Conservation (phyloP, 1,284 basidiomycete species). For the Ustanciosporium gigantosporum region DNA sequence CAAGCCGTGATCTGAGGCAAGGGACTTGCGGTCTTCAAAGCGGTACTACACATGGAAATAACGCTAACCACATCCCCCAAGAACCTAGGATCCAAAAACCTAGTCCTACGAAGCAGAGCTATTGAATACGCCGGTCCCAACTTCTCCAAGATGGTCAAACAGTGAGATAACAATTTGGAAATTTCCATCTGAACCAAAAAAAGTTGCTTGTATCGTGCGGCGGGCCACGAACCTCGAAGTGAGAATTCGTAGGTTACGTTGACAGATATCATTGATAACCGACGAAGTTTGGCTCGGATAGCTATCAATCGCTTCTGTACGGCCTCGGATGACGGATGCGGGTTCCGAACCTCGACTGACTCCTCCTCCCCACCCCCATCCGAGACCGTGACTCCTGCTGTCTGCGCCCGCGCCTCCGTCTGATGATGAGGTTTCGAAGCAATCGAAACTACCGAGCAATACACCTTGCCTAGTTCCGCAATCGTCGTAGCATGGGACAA, state of each 20-base stretch:
- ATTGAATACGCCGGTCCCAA: slow-evolving; percentile 52
- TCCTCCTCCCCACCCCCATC: slow-evolving; percentile 1
- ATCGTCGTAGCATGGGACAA: slow-evolving; percentile 62
- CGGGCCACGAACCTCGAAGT: slow-evolving; percentile 55
- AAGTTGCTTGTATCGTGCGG: slow-evolving; percentile 46
- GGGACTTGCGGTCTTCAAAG: slow-evolving; percentile 74
- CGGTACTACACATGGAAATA: slow-evolving; percentile 63
- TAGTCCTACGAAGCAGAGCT: slow-evolving; percentile 75
- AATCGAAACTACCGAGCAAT: slow-evolving; percentile 62
- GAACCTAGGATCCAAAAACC: slow-evolving; percentile 77
- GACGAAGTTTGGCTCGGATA: slow-evolving; percentile 60
- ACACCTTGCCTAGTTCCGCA: slow-evolving; percentile 60
- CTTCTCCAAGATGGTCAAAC: slow-evolving; percentile 28
- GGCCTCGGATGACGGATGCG: slow-evolving; percentile 19
- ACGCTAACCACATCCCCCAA: slow-evolving; percentile 70
- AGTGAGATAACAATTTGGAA: slow-evolving; percentile 67
- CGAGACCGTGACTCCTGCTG: background rate
- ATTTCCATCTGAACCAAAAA: slow-evolving; percentile 42
- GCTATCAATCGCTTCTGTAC: slow-evolving; percentile 45
- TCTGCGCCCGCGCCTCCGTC: background rate
- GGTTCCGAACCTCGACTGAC: slow-evolving; percentile 4
- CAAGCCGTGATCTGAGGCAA: slow-evolving; percentile 84
- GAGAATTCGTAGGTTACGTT: slow-evolving; percentile 60
- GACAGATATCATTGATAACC: slow-evolving; percentile 61
- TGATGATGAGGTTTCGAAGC: slow-evolving; percentile 36